These are phyloP conservation scores for Auricularia cornea DNA, from an alignment of 768 basidiomycete genomes.

Conservation along the genomic window DNA sequence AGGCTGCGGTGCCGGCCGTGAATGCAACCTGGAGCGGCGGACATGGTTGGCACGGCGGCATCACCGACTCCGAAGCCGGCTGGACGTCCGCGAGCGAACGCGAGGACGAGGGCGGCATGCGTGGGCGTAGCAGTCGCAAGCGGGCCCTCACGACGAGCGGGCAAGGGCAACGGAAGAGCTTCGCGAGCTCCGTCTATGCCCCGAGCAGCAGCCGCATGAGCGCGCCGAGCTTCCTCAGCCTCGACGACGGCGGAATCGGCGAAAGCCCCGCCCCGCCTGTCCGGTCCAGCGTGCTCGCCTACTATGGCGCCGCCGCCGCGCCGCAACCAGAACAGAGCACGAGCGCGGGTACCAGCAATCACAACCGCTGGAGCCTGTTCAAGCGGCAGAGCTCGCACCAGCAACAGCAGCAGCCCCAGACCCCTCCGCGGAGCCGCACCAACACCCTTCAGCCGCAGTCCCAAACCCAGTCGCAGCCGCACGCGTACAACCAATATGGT, in stretches of 20 bases:
- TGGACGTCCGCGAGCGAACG: too few species aligned
- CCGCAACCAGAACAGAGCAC: neutral
- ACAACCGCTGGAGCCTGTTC: neutral
- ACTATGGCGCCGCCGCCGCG: neutral
- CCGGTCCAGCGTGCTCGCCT: neutral
- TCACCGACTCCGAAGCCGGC: too few species aligned
- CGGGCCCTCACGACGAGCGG: too few species aligned
- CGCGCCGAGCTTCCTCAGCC: neutral
- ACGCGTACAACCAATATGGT: neutral
- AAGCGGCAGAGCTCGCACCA: neutral
- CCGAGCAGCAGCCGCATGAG: neutral
- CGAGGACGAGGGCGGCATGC: too few species aligned
- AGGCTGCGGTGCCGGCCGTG: conserved; percentile 4
- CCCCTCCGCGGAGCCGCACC: too few species aligned
- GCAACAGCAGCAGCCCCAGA: neutral
- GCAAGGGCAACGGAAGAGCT: neutral
- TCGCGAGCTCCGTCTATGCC: neutral
- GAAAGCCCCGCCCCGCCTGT: neutral
- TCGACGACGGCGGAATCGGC: neutral
- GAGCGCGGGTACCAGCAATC: neutral
- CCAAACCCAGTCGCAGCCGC: neutral
- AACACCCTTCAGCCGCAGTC: too few species aligned
- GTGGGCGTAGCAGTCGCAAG: too few species aligned
- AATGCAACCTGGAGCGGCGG: too few species aligned
- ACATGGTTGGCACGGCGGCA: too few species aligned